Base-by-base conservation (phyloP, 2,329 filamentous ascomycete species). In the Botrytis hyacinthi region DNA sequence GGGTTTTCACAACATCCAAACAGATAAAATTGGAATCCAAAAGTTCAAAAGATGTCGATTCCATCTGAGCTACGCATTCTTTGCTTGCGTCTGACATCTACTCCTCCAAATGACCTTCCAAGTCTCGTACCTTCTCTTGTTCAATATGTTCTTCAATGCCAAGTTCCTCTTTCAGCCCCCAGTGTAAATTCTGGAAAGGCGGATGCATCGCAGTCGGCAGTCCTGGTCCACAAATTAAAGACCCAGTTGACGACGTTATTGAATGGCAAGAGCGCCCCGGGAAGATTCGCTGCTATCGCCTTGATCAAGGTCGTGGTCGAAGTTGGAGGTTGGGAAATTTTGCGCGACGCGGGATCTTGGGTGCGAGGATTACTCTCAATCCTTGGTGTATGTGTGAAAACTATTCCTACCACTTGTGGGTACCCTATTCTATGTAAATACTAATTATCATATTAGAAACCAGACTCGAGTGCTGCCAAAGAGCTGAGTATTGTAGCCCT, bases 231-330 rank as follows among this genome's bases (percentile, higher is more conserved):
- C 82, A 95, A 93, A 81, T 86, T 97, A 79, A 93, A 92, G 80
- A 93, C 92, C 7, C 90, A 93, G 71, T 85, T 97, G 74, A 91
- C 90, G 1, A 90, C 92, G 20, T 85, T 98, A 22, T 84, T 98
- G 48, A 92, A 93, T 80, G 94, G 95, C 73, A 91, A 91, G 74
- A 93, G 85, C 66, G 81, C 89, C 3, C 89, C 94, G 78, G 93
- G 91, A 61, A 89, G 93, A 78, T 97, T 95, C 84, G 88, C 91
- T 29, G 94, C 91, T 10, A 89, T 93, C 61, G 90, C 92, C 26
- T 83, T 98, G 67, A 88, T 94, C 82, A 98, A 98, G 83, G 89
- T 92, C 6, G 85, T 91, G 7, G 85, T 97, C 61, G 95, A 98
- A 78, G 89, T 92, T 59, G 94, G 94, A 37, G 94, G 94, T 63